Conservation (phyloP, 805 yeast genomes). For the Starmerella potacharoeniae region DNA sequence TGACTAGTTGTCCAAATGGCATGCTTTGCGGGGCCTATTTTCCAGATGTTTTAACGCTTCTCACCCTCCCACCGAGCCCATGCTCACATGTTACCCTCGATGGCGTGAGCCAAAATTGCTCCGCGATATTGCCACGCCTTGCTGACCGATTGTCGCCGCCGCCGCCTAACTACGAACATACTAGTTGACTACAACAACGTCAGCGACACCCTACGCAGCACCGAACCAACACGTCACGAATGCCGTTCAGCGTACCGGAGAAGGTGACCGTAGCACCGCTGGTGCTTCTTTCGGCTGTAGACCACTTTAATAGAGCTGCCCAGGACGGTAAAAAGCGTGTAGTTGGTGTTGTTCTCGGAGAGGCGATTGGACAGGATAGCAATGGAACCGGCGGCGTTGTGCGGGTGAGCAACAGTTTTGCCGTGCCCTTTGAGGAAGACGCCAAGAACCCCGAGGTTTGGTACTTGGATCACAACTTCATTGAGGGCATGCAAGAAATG, state of each 20-base stretch:
- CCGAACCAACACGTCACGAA: not conserved
- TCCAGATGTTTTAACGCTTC: too few relatives aligned
- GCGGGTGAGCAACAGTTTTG: conserved; percentile 83
- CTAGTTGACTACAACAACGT: not conserved
- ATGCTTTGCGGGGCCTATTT: not conserved
- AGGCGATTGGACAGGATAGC: conserved; percentile 29
- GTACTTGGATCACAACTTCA: conserved; percentile 94
- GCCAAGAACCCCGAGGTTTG: conserved; percentile 83
- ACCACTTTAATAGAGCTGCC: conserved; percentile 84
- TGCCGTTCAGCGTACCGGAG: conserved; percentile 24
- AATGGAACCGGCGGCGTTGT: conserved; percentile 34
- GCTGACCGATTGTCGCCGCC: conserved; percentile 3
- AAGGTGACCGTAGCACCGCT: conserved; percentile 88
- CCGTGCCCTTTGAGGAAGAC: conserved; percentile 97
- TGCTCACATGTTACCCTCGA: not conserved
- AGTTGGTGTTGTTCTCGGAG: conserved; percentile 90
- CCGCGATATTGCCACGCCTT: not conserved
- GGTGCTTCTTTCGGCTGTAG: conserved; percentile 86
- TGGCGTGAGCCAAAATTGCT: not conserved
- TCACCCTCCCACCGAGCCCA: too few relatives aligned
- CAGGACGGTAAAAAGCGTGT: conserved; percentile 68
- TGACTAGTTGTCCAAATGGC: conserved; percentile 70
- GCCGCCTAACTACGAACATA: not conserved
- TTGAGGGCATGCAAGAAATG: conserved; percentile 96
- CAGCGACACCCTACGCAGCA: not conserved